Conservation (phyloP, 75 land plant genomes). For the Isoetes taiwanensis region DNA sequence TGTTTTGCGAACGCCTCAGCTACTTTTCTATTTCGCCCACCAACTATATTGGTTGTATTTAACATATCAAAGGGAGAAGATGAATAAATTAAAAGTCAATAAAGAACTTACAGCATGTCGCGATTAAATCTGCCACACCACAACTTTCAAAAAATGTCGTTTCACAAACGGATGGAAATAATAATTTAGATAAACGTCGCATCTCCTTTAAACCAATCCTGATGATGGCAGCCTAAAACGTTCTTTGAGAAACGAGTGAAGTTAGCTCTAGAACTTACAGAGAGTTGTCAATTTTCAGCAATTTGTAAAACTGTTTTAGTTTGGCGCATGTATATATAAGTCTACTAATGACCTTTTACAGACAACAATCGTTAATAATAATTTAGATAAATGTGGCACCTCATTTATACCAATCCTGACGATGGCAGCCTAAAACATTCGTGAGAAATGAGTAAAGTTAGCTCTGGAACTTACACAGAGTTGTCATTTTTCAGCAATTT, state of each 20-base stretch:
- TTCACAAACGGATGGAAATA: slow-evolving; percentile 70
- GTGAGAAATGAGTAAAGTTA: too few relatives aligned
- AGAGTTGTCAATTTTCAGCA: too few relatives aligned
- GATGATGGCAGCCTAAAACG: slow-evolving; percentile 87
- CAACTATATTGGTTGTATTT: slow-evolving; percentile 36
- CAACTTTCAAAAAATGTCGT: slow-evolving; percentile 87
- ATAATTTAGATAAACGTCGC: slow-evolving; percentile 61
- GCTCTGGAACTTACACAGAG: too few relatives aligned
- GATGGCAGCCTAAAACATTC: slow-evolving; percentile 80
- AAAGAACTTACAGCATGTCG: slow-evolving; percentile 62
- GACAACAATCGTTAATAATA: slow-evolving; percentile 68
- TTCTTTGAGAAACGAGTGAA: too few relatives aligned
- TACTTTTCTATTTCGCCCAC: slow-evolving; percentile 85
- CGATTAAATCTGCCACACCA: slow-evolving; percentile 84
- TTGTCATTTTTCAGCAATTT: too few relatives aligned
- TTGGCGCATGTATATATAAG: too few relatives aligned
- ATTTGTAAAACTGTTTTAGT: too few relatives aligned
- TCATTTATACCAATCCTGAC: slow-evolving; percentile 85
- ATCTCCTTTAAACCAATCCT: slow-evolving; percentile 82
- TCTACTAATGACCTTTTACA: too few relatives aligned
- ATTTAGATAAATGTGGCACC: slow-evolving; percentile 69
- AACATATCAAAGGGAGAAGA: background rate
- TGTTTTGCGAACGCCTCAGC: slow-evolving; percentile 80
- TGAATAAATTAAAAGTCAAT: background rate
- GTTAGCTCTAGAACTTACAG: too few relatives aligned